These are phyloP conservation scores for Irpex sp. DNA, from an alignment of 1,284 basidiomycete species.

Conservation along the genomic window DNA sequence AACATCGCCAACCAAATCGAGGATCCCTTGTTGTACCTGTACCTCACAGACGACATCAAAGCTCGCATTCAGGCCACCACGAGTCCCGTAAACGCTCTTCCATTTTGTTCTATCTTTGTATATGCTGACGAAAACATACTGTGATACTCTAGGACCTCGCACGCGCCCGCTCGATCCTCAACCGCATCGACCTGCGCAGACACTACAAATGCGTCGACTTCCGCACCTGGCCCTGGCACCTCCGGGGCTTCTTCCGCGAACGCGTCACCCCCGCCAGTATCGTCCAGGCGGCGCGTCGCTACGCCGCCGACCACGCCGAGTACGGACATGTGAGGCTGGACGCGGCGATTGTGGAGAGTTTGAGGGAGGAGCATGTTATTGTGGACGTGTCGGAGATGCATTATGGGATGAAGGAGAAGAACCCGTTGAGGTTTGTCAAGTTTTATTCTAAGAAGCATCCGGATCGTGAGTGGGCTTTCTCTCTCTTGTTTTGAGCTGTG, in stretches of 20 bases:
- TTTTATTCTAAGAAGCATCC: constrained; percentile 71
- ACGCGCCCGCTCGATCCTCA: constrained; percentile 51
- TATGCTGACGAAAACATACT: not conserved
- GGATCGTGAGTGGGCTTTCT: constrained; percentile 35
- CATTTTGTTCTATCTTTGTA: not conserved
- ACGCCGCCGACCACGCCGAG: constrained; percentile 15
- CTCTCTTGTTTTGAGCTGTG: constrained; percentile 1
- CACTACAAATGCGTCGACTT: constrained; percentile 68
- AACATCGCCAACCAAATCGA: constrained; percentile 53
- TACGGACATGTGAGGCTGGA: constrained; percentile 15
- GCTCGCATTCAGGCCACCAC: constrained; percentile 48
- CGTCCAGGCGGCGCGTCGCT: constrained; percentile 40
- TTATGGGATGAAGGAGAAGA: constrained; percentile 66
- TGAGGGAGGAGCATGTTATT: constrained; percentile 49
- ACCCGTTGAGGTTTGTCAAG: constrained; percentile 60
- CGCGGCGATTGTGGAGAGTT: constrained; percentile 26
- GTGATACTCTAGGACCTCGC: constrained; percentile 45
- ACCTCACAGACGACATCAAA: constrained; percentile 64
- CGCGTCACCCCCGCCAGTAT: constrained; percentile 50
- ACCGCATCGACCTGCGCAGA: constrained; percentile 53
- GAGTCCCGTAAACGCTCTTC: constrained; percentile 37
- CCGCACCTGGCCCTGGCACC: constrained; percentile 51
- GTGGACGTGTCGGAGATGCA: constrained; percentile 61
- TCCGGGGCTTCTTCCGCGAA: constrained; percentile 32
- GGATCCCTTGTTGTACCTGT: constrained; percentile 51